Base-by-base conservation (phyloP, 306 rosid species). In the Casuarina glauca region DNA sequence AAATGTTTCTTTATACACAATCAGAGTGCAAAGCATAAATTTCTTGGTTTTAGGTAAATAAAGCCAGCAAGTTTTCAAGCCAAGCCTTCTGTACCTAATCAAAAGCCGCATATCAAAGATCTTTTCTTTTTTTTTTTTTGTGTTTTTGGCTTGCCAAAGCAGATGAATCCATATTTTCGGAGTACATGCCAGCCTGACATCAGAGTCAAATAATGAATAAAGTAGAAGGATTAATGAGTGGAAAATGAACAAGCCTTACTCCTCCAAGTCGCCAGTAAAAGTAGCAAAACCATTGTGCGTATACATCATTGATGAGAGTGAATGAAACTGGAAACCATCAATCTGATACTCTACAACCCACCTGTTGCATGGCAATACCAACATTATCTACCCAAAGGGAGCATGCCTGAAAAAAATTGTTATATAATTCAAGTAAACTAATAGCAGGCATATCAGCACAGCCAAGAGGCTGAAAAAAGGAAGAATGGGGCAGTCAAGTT, bases 201-300 rank as follows among this genome's bases (percentile, higher is more conserved):
- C 43, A 13, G 71, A n/a, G 26, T 62, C 7, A 52, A 79, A 39
- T 51, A 54, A 64, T 36, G 60, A 69, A 57, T 15, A 9, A 19
- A 70, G n/a, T 19, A 36, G 26, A 36, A 19, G 70, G 62, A 70
- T 20, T 17, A 57, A 77, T n/a, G 39, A 42, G 61, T 53, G 78
- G 43, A 58, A 72, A 50, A 78, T 55, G 53, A 61, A 8, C 16
- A 83, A 73, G 51, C 76, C 97, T 82, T 94, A 92, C 98, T 95
- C 97, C 74, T 95, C 98, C 89, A 95, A 74, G 83, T 95, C 95
- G 42, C 98, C 98, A 3, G 93, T 92, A 83, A 95, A 95, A 43
- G 97, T 86, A 84, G 98, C 97, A 81, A 92, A 95, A 85, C 98
- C 98, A 73, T 95, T 95, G 93, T 95, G 97, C 1, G 97, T 89